Percentiles rank a stretch among this genome's conserved stretches.
Evolutionary conservation across 1,284 basidiomycete species (phyloP).

Genomic region (Wallemia ichthyophaga): DNA sequence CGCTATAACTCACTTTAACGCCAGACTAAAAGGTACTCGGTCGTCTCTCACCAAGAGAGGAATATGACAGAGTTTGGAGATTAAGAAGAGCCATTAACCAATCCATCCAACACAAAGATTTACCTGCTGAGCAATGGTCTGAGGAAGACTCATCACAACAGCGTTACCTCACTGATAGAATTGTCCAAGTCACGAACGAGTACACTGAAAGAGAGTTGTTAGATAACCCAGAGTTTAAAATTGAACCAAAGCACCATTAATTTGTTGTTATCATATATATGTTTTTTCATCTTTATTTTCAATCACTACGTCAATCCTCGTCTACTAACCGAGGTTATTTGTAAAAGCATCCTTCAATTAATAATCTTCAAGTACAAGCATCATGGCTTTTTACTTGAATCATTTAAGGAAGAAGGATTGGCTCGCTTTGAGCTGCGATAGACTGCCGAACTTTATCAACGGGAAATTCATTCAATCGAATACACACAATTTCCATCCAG

Average conservation of each 20-base stretch:
- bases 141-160: background rate
- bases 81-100: constrained; percentile 56
- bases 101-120: constrained; percentile 45
- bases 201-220: background rate
- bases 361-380: no score
- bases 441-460: background rate
- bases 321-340: background rate
- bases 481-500: background rate
- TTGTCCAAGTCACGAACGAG: background rate
- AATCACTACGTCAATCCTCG: background rate
- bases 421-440: background rate
- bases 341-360: no score
- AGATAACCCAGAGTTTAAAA: background rate
- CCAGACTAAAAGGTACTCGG: constrained; percentile 40
- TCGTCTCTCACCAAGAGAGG: constrained; percentile 47
- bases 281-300: background rate
- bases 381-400: no score
- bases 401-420: no score
- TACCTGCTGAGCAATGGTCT: constrained; percentile 59
- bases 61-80: constrained; percentile 75
- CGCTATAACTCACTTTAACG: no score
- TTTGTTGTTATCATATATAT: background rate
- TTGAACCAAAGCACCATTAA: background rate
- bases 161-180: background rate
- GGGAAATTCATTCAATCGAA: background rate